Base-by-base conservation (phyloP, 768 basidiomycete genomes). In the Tulasnella sp. region DNA sequence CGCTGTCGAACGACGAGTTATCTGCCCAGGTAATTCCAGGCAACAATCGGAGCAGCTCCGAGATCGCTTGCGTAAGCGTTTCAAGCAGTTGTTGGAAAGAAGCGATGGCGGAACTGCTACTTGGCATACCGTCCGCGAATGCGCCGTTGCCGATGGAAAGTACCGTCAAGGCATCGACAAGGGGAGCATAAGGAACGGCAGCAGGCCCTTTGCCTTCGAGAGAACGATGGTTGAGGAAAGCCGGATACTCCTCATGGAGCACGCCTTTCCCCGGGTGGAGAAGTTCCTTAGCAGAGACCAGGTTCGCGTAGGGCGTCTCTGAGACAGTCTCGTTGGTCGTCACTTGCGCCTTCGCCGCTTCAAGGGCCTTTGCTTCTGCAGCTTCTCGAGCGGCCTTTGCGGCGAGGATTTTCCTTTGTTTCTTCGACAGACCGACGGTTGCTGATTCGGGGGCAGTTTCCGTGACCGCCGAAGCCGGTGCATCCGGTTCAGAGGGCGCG, bases 11-110 rank as follows among this genome's bases (percentile, higher is more conserved):
- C 14, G 94, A 95, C 0, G 94, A 94, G 81, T 92, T 94, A 82
- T 95, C 94, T 80, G 94, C 93, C 94, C 94, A 95, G 0, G 94
- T 95, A 14, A 93, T 94, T 19, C 94, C 92, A 24, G 94, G 95
- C 80, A 96, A 91, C 42, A 96, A 89, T 9, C 93, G 92, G 56
- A 96, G 87, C 39, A 96, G 86, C 81, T 95, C 94, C 5, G 94
- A 95, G 82, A 96, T 95, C 0, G 94, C 95, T 82, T 96, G 94
- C 0, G 94, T 96, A 68, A 96, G 86, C 0, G 94, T 96, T 86
- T 95, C 94, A 62, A 96, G 87, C 0, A 96, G 87, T 83, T 95
- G 94, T 82, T 96, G 94, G 87, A 96, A 96, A 19, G 94, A 94
- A 3, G 93, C 92, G 39, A 96, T 94, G 1, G 94, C 94, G 42